Percentiles rank a stretch among this genome's conserved stretches.
These are phyloP conservation scores for Colletotrichum theobromicola DNA, from an alignment of 2,329 filamentous ascomycete genomes.

Conservation along the genomic window DNA sequence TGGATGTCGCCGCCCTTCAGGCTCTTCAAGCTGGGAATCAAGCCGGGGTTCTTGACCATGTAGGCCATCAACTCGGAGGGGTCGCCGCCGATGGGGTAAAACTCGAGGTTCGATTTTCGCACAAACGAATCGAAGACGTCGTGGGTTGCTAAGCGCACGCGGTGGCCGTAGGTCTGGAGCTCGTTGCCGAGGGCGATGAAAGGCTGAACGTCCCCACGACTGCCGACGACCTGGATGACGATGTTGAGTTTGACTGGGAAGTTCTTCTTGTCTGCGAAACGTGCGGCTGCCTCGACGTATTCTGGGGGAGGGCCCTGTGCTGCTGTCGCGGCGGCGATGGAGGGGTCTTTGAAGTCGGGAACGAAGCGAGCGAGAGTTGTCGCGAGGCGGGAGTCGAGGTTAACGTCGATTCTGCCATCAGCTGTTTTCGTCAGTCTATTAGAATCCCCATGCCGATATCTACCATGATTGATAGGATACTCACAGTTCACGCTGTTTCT, in stretches of 20 bases:
- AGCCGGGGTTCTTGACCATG: constrained; percentile 33
- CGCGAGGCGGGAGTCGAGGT: constrained; percentile 16
- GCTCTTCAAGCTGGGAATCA: constrained; percentile 31
- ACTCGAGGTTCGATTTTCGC: constrained; percentile 51
- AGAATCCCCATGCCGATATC: no score
- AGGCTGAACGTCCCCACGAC: constrained; percentile 60
- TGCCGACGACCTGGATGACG: constrained; percentile 60
- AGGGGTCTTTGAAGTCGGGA: constrained; percentile 8
- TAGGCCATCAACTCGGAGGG: constrained; percentile 46
- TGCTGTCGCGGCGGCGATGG: not conserved
- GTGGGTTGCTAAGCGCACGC: constrained; percentile 58
- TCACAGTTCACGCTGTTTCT: not conserved
- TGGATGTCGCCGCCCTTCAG: constrained; percentile 30
- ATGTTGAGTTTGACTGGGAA: constrained; percentile 44
- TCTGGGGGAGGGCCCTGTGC: not conserved
- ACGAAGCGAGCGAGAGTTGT: constrained; percentile 16
- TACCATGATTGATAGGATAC: not conserved
- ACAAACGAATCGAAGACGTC: constrained; percentile 55
- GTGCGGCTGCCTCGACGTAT: constrained; percentile 8
- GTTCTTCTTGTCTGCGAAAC: not conserved
- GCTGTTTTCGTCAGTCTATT: not conserved
- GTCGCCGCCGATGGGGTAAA: constrained; percentile 60
- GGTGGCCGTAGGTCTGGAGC: constrained; percentile 52
- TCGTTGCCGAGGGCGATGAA: constrained; percentile 58
- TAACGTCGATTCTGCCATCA: constrained; percentile 19